Evolutionary conservation across 1,284 basidiomycete species (phyloP), one percentile per base, ranked within the genome.

Genomic region (Moniliophthora roreri): DNA sequence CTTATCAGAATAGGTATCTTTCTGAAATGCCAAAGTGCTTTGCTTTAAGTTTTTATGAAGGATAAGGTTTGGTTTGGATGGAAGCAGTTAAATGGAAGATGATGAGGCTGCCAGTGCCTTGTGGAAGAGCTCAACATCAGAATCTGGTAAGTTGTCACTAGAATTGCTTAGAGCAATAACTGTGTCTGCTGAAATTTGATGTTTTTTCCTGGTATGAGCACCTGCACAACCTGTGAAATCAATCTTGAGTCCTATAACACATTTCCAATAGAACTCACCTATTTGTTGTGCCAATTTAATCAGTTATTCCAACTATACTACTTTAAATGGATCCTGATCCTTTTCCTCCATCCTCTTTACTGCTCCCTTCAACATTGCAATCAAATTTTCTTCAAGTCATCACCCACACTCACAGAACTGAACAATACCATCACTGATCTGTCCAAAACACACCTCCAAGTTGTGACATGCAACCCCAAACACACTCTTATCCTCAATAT

Each of bases 221-320:
- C 9, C 15, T 8, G 8, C 16, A 40, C 15, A 40, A 20, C 39
- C 18, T 23, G 18, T 20, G 9, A 9, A 34, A 36, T 15, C 28
- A 37, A 15, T 2, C 32, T 28, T 13, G 18, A 15, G n/a, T 48
- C 26, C 34, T 48, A 44, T n/a, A n/a, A 36, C 24, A 23, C 26
- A 15, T 42, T 49, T 42, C 24, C 40, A 13, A 44, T 32, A 9
- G 6, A 42, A 6, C n/a, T 52, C 52, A 1, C 52, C 50, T 21
- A 18, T 21, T n/a, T 52, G 37, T 32, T 38, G 38, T 5, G 52
- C 55, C 8, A 21, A 41, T 20, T 36, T 23, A 13, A 59, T 51
- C 15, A 59, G 42, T 37, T 42, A 24, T 7, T 55, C 39, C 9
- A 59, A 18, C 58, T 55, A 59, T 16, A 50, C 48, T 8, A 23